Evolutionary conservation across 805 yeast species (phyloP).

Genomic region (Cyberlindnera japonica): DNA sequence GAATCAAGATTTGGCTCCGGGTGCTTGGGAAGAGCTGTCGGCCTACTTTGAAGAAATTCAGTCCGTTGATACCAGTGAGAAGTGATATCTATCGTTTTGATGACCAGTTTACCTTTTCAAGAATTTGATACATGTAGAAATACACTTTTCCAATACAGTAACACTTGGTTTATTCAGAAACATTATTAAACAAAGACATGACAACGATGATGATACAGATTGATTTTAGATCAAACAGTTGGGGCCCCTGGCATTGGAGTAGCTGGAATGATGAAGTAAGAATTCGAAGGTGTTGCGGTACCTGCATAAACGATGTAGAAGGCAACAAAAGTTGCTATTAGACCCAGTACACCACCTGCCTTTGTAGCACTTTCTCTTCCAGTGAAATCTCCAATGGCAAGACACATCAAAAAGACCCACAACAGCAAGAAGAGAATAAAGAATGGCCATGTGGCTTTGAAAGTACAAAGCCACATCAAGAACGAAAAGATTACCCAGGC

Average conservation of each 20-base stretch:
- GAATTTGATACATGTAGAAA: not conserved
- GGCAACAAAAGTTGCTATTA: conserved; percentile 51
- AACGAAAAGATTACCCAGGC: conserved; percentile 68
- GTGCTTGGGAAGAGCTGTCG: conserved; percentile 29
- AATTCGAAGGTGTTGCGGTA: conserved; percentile 53
- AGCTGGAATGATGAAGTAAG: conserved; percentile 52
- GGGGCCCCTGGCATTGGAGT: conserved; percentile 49
- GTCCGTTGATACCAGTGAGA: conserved; percentile 21
- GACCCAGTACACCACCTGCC: conserved; percentile 64
- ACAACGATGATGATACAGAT: too few relatives aligned
- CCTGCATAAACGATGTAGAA: conserved; percentile 66
- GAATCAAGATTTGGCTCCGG: conserved; percentile 34
- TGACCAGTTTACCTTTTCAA: not conserved
- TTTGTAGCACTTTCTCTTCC: conserved; percentile 38
- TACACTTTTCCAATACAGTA: not conserved
- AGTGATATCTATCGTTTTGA: conserved; percentile 19
- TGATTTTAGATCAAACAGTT: conserved; percentile 23
- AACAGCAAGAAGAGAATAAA: conserved; percentile 51
- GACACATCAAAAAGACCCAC: conserved; percentile 49
- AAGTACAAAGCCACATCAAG: conserved; percentile 51
- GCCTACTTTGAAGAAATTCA: conserved; percentile 14
- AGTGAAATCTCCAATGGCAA: conserved; percentile 51
- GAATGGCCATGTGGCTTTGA: conserved; percentile 58
- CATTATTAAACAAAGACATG: too few relatives aligned
- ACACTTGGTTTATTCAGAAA: not conserved